Evolutionary conservation across 2,329 filamentous ascomycete genomes (phyloP).

Genomic region (Penicillium digitatum): DNA sequence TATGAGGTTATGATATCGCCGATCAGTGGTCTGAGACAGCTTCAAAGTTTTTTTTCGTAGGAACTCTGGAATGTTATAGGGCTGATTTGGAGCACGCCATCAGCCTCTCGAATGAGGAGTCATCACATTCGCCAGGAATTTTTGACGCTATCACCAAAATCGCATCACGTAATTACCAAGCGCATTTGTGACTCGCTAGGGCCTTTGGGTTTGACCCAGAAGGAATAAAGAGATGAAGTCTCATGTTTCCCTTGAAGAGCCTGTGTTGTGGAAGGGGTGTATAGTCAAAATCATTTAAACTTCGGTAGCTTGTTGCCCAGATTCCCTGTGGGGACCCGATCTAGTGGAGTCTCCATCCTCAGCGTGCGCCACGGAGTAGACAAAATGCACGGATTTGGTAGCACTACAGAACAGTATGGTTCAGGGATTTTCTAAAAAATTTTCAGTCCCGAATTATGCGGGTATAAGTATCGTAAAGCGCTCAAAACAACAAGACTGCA

Average conservation of each 20-base stretch:
- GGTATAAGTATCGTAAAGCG: slow-evolving; percentile 10
- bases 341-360: background rate
- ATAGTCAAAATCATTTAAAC: background rate
- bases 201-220: background rate
- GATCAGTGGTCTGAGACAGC: background rate
- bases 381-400: background rate
- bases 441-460: slow-evolving; percentile 4
- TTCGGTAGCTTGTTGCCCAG: background rate
- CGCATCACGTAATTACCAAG: background rate
- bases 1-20: background rate
- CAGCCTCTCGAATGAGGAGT: background rate
- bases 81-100: slow-evolving; percentile 1
- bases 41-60: background rate
- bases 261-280: background rate
- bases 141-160: slow-evolving; percentile 1
- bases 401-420: background rate
- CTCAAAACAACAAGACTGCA: slow-evolving; percentile 6
- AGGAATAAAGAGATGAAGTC: background rate
- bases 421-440: slow-evolving; percentile 12
- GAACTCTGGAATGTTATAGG: background rate
- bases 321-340: background rate
- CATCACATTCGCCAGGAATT: background rate
- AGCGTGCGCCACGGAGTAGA: background rate
- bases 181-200: background rate
- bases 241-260: background rate